Conservation (phyloP, 1,284 basidiomycete species). For the Ceratobasidium sp. region DNA sequence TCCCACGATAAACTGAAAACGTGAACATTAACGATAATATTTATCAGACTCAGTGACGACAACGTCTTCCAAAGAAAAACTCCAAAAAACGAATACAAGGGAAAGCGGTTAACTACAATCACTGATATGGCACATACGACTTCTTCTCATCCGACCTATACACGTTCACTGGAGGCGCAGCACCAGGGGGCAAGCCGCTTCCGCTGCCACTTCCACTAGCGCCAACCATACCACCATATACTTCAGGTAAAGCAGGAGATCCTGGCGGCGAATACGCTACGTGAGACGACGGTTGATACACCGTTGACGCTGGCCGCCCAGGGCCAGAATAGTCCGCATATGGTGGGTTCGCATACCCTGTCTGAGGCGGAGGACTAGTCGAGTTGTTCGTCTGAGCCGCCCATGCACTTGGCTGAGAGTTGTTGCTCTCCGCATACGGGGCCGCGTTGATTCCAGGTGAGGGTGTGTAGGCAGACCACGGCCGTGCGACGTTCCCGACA, state of each 20-base stretch:
- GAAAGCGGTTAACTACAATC: too few species aligned
- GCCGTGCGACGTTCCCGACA: too few species aligned
- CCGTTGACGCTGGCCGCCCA: not conserved
- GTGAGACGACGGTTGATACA: slow-evolving; percentile 14
- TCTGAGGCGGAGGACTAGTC: not conserved
- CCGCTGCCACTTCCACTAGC: not conserved
- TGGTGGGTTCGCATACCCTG: not conserved
- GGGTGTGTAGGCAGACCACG: slow-evolving; percentile 23
- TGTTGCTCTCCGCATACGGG: not conserved
- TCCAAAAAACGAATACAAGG: too few species aligned
- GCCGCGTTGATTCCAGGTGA: too few species aligned
- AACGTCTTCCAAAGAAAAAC: too few species aligned
- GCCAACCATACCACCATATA: slow-evolving; percentile 27
- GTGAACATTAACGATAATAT: too few species aligned
- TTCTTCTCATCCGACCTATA: slow-evolving; percentile 8
- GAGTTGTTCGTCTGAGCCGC: not conserved
- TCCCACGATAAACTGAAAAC: too few species aligned
- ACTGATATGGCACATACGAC: not conserved
- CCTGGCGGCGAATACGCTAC: slow-evolving; percentile 4
- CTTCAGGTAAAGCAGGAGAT: slow-evolving; percentile 2
- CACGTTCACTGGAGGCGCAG: not conserved
- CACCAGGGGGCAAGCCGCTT: not conserved
- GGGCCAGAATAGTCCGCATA: not conserved
- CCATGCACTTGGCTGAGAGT: slow-evolving; percentile 9
- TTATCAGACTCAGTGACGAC: too few species aligned